Percentiles rank a stretch among this genome's conserved stretches.
Evolutionary conservation across 148 eudicot genomes (phyloP).

Genomic region (Hydrangea macrophylla): DNA sequence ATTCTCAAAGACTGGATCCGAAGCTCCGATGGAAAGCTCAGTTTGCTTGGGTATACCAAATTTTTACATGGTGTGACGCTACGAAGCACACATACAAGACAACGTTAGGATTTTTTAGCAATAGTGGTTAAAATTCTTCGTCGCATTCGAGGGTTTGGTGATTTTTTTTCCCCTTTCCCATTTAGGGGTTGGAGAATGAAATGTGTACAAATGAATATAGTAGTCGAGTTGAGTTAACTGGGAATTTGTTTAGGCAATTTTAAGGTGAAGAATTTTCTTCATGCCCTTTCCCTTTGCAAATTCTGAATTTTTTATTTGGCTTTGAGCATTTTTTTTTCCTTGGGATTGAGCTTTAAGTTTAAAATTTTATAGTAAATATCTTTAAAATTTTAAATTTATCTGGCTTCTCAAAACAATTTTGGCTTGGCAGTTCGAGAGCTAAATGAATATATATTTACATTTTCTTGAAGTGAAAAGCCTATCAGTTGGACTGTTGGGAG

Average conservation of each 20-base stretch:
- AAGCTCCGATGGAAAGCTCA: conserved; percentile 42
- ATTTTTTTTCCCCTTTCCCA: not conserved
- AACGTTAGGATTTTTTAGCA: conserved; percentile 5
- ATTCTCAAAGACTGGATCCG: conserved; percentile 48
- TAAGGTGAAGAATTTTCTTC: not conserved
- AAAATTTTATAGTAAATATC: too few species aligned
- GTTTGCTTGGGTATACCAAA: conserved; percentile 49
- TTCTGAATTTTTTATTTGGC: not conserved
- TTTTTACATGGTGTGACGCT: conserved; percentile 53
- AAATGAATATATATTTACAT: too few species aligned
- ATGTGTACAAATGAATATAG: not conserved
- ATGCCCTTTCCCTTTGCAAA: not conserved
- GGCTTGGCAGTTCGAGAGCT: too few species aligned
- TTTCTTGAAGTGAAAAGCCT: too few species aligned
- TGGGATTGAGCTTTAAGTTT: too few species aligned
- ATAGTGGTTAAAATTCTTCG: not conserved
- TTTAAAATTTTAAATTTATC: too few species aligned
- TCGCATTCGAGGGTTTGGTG: not conserved
- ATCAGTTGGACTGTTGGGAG: too few species aligned
- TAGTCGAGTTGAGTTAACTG: not conserved
- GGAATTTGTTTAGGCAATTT: not conserved
- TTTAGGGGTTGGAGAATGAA: not conserved
- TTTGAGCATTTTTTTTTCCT: too few species aligned
- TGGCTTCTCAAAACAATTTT: too few species aligned
- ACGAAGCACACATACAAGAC: conserved; percentile 30